Percentiles rank a stretch among this genome's conserved stretches.
phyloP scores from a whole-genome alignment of 1,284 basidiomycete species.

The Pseudozyma thailandica region DNA sequence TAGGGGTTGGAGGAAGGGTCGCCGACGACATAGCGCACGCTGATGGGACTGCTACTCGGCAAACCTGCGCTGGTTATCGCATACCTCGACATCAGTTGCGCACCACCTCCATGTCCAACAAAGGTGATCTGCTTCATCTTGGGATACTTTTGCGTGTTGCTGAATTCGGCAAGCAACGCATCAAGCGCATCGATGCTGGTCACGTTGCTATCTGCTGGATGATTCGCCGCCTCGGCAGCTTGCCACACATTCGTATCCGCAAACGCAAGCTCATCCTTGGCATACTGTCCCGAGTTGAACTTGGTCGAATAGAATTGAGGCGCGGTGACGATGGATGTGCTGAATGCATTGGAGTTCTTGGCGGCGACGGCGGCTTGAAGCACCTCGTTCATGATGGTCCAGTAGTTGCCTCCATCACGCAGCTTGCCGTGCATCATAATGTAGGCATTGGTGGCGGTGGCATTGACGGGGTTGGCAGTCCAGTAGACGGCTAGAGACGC shows the following conservation, averaged over 20 bases:
- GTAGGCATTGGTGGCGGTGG: constrained; percentile 51
- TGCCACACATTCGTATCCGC: constrained; percentile 63
- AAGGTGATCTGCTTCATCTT: constrained; percentile 59
- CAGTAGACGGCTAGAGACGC: constrained; percentile 51
- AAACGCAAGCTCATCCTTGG: constrained; percentile 48
- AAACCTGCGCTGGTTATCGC: constrained; percentile 54
- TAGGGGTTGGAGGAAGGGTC: constrained; percentile 64
- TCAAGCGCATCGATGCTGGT: constrained; percentile 63
- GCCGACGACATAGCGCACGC: constrained; percentile 62
- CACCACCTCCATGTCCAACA: constrained; percentile 67
- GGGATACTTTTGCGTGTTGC: constrained; percentile 51
- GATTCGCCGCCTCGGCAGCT: constrained; percentile 54
- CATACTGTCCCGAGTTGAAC: constrained; percentile 62
- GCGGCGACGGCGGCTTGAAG: constrained; percentile 43
- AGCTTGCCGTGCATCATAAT: constrained; percentile 66
- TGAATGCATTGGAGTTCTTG: constrained; percentile 25
- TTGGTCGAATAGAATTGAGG: constrained; percentile 61
- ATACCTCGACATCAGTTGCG: constrained; percentile 63
- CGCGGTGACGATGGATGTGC: constrained; percentile 55
- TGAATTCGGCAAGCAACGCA: constrained; percentile 56
- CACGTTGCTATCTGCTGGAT: constrained; percentile 47
- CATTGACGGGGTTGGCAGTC: constrained; percentile 44
- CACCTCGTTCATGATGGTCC: constrained; percentile 57
- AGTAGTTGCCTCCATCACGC: constrained; percentile 58
- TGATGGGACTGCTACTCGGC: constrained; percentile 23